Evolutionary conservation across 106 monocot species (phyloP), one percentile per base, ranked within the genome.

Genomic region (Platanthera zijinensis): DNA sequence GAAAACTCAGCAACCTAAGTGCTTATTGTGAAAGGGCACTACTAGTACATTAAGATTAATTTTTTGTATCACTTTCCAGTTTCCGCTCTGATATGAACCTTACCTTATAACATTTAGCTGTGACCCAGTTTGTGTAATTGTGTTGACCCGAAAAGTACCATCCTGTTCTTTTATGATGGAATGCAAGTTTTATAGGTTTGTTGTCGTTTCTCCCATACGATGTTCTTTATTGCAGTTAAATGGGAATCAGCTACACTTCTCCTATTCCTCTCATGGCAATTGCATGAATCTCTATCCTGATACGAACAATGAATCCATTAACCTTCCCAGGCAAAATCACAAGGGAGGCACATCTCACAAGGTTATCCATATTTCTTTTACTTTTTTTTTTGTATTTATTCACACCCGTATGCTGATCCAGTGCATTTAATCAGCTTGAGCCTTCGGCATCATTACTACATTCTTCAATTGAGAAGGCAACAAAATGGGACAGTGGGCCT

Each of bases 401-500:
- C 21, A 32, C 32, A 67, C 11, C 67, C 32, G 11, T 30, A 11
- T 67, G 4, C 70, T 57, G 59, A 48, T 25, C 21, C 30, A 48
- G 10, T 74, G 47, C 9, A 73, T 48, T 53, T 9, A 28, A 79
- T 85, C 87, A 91, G 91, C 70, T 72, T 66, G 93, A 80, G 72
- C 80, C 75, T 45, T 88, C 73, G 22, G 47, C 74, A 39, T 78
- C 80, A 71, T 74, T 88, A 22, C 78, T 83, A 0, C 74, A 89
- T 77, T 78, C 48, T 75, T 79, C 83, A 22, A 87, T 88, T 80
- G 97, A 97, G 89, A 82, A 78, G 69, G 91, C 89, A 77, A 97
- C 93, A 0, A 97, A 97, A 75, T 97, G 97, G 97, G 91, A 97
- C 76, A 83, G 85, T 69, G 87, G 77, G 18, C 71, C 48, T 53